phyloP scores from a whole-genome alignment of 2,329 filamentous ascomycete genomes.

The Cladosporium sphaerospermum region DNA sequence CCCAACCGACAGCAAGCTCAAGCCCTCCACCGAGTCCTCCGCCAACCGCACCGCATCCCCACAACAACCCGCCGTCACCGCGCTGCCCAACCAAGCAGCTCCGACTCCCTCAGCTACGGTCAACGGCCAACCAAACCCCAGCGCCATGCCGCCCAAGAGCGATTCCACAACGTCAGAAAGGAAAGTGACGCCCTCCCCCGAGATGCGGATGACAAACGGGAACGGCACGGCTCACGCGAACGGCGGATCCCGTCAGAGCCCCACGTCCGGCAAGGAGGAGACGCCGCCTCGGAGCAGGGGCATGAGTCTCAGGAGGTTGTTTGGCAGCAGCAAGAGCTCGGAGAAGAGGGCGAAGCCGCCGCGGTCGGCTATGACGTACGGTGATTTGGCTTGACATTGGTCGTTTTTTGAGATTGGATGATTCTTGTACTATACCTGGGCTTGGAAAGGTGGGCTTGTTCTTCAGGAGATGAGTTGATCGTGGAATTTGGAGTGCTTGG shows the following conservation, averaged over 20 bases:
- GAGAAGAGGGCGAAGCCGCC: neutral
- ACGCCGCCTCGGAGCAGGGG: neutral
- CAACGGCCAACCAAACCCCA: neutral
- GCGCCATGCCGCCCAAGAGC: neutral
- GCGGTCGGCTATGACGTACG: slow-evolving; percentile 9
- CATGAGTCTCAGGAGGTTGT: slow-evolving; percentile 3
- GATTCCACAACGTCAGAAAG: neutral
- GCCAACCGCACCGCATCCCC: neutral
- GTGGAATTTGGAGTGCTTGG: too few relatives aligned
- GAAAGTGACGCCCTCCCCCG: neutral
- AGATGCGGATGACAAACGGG: neutral
- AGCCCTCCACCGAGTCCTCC: neutral
- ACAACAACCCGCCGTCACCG: neutral
- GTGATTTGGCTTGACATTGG: slow-evolving; percentile 7
- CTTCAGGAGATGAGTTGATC: too few relatives aligned
- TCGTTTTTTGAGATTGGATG: neutral
- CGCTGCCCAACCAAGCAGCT: neutral
- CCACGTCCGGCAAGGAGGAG: neutral
- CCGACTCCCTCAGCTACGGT: neutral
- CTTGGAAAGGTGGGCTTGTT: too few relatives aligned
- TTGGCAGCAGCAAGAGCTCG: neutral
- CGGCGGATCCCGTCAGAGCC: neutral
- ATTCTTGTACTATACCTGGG: too few relatives aligned
- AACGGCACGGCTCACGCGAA: neutral
- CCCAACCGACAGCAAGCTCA: neutral